Conservation (phyloP, 225 moss, liverwort and hornwort genomes). For the Physcomitrium patens region DNA sequence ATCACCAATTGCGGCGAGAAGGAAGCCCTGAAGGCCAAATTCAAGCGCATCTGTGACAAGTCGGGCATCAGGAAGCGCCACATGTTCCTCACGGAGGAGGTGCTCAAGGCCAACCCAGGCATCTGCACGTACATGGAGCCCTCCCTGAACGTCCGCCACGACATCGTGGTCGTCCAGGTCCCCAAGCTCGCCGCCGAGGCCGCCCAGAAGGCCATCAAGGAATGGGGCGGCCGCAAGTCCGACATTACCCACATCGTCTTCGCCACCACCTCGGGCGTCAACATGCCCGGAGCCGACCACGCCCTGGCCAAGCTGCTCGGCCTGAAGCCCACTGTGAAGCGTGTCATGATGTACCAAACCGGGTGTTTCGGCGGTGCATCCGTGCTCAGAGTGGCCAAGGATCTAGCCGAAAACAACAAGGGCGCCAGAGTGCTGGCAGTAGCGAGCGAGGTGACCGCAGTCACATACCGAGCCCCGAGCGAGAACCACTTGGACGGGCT, state of each 20-base stretch:
- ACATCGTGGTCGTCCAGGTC: constrained; percentile 55
- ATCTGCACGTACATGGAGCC: constrained; percentile 62
- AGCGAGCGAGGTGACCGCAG: no score
- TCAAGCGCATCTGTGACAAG: constrained; percentile 57
- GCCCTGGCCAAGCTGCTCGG: constrained; percentile 25
- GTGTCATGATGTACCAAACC: no score
- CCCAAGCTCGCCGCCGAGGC: constrained; percentile 59
- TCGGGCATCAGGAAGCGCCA: constrained; percentile 52
- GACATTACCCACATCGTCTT: constrained; percentile 53
- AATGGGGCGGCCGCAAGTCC: constrained; percentile 45
- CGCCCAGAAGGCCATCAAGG: constrained; percentile 44
- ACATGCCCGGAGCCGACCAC: constrained; percentile 10
- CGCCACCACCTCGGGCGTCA: constrained; percentile 39
- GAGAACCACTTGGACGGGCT: no score
- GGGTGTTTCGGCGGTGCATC: no score
- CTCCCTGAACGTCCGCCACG: constrained; percentile 43
- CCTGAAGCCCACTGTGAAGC: constrained; percentile 18
- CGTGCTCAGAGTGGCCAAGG: no score
- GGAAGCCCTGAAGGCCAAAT: constrained; percentile 44
- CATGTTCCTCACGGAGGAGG: constrained; percentile 50
- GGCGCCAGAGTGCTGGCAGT: no score
- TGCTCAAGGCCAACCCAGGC: constrained; percentile 56
- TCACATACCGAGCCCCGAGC: no score
- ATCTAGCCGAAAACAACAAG: no score
- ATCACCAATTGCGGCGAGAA: constrained; percentile 42